Evolutionary conservation across 441 rosid species (phyloP), one percentile per base, ranked within the genome.

Genomic region (Aleurites moluccanus): DNA sequence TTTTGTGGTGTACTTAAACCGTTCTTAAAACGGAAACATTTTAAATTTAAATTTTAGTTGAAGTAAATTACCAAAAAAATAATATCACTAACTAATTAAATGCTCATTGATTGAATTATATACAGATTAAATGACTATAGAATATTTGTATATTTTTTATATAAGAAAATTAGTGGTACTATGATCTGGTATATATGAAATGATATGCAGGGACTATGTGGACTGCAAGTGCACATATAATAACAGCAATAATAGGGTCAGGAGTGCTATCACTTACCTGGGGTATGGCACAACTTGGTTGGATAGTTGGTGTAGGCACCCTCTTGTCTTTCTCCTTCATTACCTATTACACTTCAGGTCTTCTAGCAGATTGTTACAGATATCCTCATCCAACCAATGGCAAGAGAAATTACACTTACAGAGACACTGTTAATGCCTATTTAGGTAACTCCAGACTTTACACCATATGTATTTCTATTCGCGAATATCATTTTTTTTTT

Each of bases 201-300:
- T 10, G 16, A 18, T 16, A 65, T 61, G 47, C 70, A 73, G 70
- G 76, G 11, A 73, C 20, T 0, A 21, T 50, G 70, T 73, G 76
- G 76, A 73, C 64, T 0, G 76, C 76, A 14, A 73, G 76, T 52
- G 76, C 70, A 14, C 76, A 73, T 50, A 63, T 73, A 73, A 73
- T 73, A 10, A 73, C 76, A 64, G 63, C 76, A 64, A 73, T 73
- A 16, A 73, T 73, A 49, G 70, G 76, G 25, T 73, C 76, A 20
- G 70, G 76, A 4, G 70, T 73, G 11, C 69, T 64, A 20, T 73
- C 76, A 38, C 70, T 73, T 6, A 38, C 76, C 4, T 73, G 76
- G 76, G 69, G 53, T 4, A 64, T 64, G 6, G 76, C 70, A 11
- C 76, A 73, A 4, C 62, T 73, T 23, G 76, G 76, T 14, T 73